phyloP scores from a whole-genome alignment of 2,329 filamentous ascomycete genomes.

The Arthrobotrys sinensis region DNA sequence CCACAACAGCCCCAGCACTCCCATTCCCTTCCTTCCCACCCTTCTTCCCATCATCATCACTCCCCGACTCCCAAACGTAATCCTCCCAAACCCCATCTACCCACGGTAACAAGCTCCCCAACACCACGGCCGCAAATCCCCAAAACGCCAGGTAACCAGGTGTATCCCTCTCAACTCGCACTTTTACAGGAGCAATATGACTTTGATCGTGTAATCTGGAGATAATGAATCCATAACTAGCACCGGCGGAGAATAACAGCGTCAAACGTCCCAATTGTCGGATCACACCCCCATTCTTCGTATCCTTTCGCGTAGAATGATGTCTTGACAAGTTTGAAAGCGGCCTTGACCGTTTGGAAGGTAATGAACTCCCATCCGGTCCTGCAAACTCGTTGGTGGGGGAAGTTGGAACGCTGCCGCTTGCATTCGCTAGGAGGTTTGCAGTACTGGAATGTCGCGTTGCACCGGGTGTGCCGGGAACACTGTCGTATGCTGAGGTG shows the following conservation, averaged over 20 bases:
- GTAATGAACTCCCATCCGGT: slow-evolving; percentile 18
- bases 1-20: slow-evolving; percentile 60
- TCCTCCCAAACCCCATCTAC: slow-evolving; percentile 82
- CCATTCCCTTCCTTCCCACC: slow-evolving; percentile 61
- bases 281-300: slow-evolving; percentile 66
- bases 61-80: slow-evolving; percentile 68
- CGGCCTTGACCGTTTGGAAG: slow-evolving; percentile 62
- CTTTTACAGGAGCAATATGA: slow-evolving; percentile 75
- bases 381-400: slow-evolving; percentile 31
- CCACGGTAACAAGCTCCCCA: slow-evolving; percentile 87
- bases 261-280: slow-evolving; percentile 74
- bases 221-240: slow-evolving; percentile 86
- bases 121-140: slow-evolving; percentile 82
- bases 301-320: slow-evolving; percentile 59
- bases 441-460: slow-evolving; percentile 74
- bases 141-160: slow-evolving; percentile 80
- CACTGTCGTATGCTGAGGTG: slow-evolving; percentile 73
- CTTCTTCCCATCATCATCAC: slow-evolving; percentile 57
- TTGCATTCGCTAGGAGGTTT: slow-evolving; percentile 68
- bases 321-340: slow-evolving; percentile 65
- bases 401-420: slow-evolving; percentile 65
- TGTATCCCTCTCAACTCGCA: slow-evolving; percentile 72
- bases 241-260: slow-evolving; percentile 83
- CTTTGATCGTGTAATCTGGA: slow-evolving; percentile 82
- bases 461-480: slow-evolving; percentile 73